Conservation (phyloP, 306 rosid species). For the Heteromeles arbutifolia region DNA sequence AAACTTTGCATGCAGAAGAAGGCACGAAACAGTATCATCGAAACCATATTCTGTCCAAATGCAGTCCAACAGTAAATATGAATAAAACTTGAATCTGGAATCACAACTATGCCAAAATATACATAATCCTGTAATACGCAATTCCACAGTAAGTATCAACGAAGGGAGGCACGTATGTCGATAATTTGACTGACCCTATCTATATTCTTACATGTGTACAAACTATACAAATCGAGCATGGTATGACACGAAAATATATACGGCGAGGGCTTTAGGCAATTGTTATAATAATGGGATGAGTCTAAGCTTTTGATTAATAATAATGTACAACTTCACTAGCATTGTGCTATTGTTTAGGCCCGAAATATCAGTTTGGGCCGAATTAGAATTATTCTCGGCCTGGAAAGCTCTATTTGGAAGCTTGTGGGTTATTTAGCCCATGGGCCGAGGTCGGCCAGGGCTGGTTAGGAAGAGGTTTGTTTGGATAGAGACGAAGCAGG, state of each 20-base stretch:
- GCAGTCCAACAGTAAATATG: neutral
- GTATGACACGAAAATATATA: neutral
- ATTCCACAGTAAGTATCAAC: neutral
- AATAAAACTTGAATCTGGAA: too few relatives aligned
- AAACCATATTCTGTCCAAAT: neutral
- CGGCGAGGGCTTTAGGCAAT: neutral
- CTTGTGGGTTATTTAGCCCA: too few relatives aligned
- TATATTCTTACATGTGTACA: constrained; percentile 2
- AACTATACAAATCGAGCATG: constrained; percentile 23
- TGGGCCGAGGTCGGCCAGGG: too few relatives aligned
- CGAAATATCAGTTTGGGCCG: too few relatives aligned
- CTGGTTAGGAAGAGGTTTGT: too few relatives aligned
- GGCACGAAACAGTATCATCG: neutral
- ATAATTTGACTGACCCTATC: neutral
- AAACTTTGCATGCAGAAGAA: too few relatives aligned
- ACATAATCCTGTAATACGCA: neutral
- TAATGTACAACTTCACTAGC: constrained; percentile 38
- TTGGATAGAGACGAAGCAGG: too few relatives aligned
- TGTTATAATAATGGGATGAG: neutral
- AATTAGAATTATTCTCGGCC: too few relatives aligned
- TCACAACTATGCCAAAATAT: neutral
- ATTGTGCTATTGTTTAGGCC: too few relatives aligned
- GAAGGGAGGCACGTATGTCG: neutral
- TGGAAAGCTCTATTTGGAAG: too few relatives aligned
- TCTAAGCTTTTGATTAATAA: constrained; percentile 10